Evolutionary conservation across 768 basidiomycete genomes (phyloP), one percentile per base, ranked within the genome.

Genomic region (Russula dissimulans): DNA sequence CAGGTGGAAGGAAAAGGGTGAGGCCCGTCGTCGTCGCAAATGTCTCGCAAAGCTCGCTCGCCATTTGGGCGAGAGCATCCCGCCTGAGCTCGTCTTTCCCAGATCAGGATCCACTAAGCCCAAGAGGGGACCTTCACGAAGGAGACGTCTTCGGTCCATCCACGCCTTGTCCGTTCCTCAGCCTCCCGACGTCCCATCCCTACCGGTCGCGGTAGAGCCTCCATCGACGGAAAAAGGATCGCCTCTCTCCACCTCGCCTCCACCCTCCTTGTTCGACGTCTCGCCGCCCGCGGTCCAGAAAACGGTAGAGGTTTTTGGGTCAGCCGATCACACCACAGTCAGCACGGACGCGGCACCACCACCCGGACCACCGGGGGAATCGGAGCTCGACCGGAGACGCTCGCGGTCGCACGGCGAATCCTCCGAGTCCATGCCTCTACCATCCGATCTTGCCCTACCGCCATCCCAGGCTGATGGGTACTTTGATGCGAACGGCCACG

Each of bases 21-120:
- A 53, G 51, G n/a, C 36, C 42, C 41, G 34, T 15, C 31, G 22
- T 41, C 61, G 60, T 32, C 63, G 63, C 22, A 64, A 41, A 50
- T 61, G 63, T 32, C 31, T 64, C 54, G 39, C 63, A n/a, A 64
- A 64, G 52, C 60, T 64, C 17, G 34, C 54, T 42, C 63, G 61
- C 15, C 18, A 43, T 39, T 31, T 64, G 11, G 63, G 60, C 46
- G 60, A 64, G 56, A 39, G 44, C 8, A 53, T 64, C 12, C 63
- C 63, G 11, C 47, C 47, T 3, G 47, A 56, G 34, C 60, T 64
- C 12, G 22, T 64, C 42, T 17, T 49, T 1, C 56, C 63, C 26
- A 58, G 32, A 5, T 26, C 15, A 12, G 34, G 15, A 11, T 7
- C 31, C 22, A 44, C 38, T 4, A n/a, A 43, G 22, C 22, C 36